A percentile compares a stretch with the other conserved stretches of the same genome.
phyloP scores from a whole-genome alignment of 1,284 basidiomycete species.

The Ustilago curta region DNA sequence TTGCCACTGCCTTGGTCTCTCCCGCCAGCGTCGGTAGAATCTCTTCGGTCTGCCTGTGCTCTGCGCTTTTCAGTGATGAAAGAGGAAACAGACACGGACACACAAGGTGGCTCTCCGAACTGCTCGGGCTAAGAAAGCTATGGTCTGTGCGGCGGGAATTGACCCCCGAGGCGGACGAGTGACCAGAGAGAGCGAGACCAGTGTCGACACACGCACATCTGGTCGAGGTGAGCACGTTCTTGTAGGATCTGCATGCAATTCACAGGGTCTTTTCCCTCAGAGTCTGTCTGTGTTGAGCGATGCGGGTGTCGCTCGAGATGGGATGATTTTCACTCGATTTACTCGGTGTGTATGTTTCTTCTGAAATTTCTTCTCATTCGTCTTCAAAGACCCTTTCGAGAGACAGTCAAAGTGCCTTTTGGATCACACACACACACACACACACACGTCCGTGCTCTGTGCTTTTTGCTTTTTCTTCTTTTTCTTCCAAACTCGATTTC shows the following conservation, averaged over 20 bases:
- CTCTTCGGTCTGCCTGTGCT: too few species aligned
- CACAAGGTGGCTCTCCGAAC: background rate
- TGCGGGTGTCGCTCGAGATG: slow-evolving; percentile 6
- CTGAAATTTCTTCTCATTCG: slow-evolving; percentile 10
- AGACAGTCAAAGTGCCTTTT: slow-evolving; percentile 22
- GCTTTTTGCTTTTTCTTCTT: slow-evolving; percentile 1
- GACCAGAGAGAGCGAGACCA: background rate
- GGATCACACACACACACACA: slow-evolving; percentile 17
- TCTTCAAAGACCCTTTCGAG: slow-evolving; percentile 14
- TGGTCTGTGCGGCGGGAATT: slow-evolving; percentile 10
- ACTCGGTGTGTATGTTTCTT: background rate
- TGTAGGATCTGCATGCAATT: slow-evolving; percentile 17
- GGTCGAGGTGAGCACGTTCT: slow-evolving; percentile 30
- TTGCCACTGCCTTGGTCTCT: background rate
- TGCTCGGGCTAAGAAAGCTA: too few species aligned
- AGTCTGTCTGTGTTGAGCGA: slow-evolving; percentile 1
- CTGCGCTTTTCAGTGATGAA: too few species aligned
- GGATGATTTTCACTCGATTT: slow-evolving; percentile 30
- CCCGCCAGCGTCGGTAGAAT: too few species aligned
- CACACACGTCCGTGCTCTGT: slow-evolving; percentile 24
- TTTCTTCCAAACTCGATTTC: background rate
- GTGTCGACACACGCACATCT: slow-evolving; percentile 18
- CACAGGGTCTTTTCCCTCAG: background rate
- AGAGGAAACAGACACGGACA: background rate
- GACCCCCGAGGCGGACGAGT: background rate